phyloP scores from a whole-genome alignment of 106 monocot genomes.

The Dioscorea zingiberensis region DNA sequence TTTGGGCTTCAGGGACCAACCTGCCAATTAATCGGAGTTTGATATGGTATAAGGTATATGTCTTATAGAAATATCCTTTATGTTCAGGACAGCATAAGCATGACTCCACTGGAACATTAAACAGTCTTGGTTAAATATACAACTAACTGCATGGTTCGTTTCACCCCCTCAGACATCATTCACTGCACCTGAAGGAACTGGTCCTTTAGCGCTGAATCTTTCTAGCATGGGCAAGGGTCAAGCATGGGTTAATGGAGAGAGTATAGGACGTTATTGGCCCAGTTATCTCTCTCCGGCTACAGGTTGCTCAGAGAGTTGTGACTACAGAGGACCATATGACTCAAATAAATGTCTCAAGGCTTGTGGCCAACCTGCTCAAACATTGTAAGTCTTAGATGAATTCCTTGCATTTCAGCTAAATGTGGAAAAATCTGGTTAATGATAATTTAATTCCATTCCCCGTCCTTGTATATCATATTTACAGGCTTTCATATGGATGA shows the following conservation, averaged over 20 bases:
- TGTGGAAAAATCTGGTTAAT: too few species aligned
- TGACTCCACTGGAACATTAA: too few species aligned
- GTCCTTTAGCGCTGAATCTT: slow-evolving; percentile 21
- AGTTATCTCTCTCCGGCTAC: slow-evolving; percentile 21
- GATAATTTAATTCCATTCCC: too few species aligned
- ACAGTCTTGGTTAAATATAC: too few species aligned
- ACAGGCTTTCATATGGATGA: too few species aligned
- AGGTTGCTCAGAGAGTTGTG: slow-evolving; percentile 27
- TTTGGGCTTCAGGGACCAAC: slow-evolving; percentile 17
- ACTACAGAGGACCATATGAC: slow-evolving; percentile 30
- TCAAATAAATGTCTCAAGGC: slow-evolving; percentile 24
- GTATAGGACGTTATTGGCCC: slow-evolving; percentile 28
- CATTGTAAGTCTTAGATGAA: slow-evolving; percentile 12
- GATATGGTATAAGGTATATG: slow-evolving; percentile 31
- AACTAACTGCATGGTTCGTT: too few species aligned
- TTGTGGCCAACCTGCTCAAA: slow-evolving; percentile 30
- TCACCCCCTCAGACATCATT: slow-evolving; percentile 16
- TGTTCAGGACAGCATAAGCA: not conserved
- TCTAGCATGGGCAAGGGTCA: slow-evolving; percentile 33
- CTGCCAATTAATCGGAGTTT: slow-evolving; percentile 27
- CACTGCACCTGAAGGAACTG: slow-evolving; percentile 26
- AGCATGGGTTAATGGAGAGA: slow-evolving; percentile 31
- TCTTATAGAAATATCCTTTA: not conserved
- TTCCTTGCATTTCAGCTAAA: too few species aligned
- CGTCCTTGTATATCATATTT: too few species aligned